Conservation (phyloP, 106 monocot genomes). For the Acorus calamus region DNA sequence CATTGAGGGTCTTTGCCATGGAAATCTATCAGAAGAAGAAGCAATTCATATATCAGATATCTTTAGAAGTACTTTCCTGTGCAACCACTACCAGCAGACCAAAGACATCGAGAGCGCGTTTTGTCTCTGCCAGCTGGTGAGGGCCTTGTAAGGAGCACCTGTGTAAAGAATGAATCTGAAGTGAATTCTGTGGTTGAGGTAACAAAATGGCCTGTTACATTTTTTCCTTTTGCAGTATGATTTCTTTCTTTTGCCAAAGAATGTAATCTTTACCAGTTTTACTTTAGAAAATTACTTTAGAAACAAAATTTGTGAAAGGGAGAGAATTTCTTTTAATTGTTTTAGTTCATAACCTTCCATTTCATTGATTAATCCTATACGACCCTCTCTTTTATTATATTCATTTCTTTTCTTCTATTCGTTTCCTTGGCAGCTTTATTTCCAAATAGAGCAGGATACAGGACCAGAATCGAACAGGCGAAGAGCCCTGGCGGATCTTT, state of each 20-base stretch:
- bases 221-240: background rate
- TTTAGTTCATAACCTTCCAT: too few relatives aligned
- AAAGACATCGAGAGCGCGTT: conserved; percentile 55
- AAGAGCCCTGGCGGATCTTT: conserved; percentile 79
- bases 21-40: conserved; percentile 79
- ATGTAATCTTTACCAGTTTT: background rate
- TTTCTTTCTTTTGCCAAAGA: background rate
- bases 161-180: conserved; percentile 79
- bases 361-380: background rate
- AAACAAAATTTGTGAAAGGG: too few relatives aligned
- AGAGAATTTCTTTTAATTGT: too few relatives aligned
- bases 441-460: conserved; percentile 75
- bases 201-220: background rate
- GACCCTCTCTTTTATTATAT: background rate
- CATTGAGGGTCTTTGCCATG: conserved; percentile 95
- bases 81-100: conserved; percentile 37
- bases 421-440: conserved; percentile 65
- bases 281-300: too few relatives aligned
- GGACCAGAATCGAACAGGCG: conserved; percentile 47
- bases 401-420: background rate
- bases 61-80: conserved; percentile 40
- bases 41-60: conserved; percentile 56
- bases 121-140: conserved; percentile 43
- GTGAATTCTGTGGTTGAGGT: conserved; percentile 91
- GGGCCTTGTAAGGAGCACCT: conserved; percentile 37